A percentile compares a stretch with the other conserved stretches of the same genome.
These are phyloP conservation scores for Miamiensis avidus DNA, from an alignment of 169 alveolate species.

Conservation along the genomic window DNA sequence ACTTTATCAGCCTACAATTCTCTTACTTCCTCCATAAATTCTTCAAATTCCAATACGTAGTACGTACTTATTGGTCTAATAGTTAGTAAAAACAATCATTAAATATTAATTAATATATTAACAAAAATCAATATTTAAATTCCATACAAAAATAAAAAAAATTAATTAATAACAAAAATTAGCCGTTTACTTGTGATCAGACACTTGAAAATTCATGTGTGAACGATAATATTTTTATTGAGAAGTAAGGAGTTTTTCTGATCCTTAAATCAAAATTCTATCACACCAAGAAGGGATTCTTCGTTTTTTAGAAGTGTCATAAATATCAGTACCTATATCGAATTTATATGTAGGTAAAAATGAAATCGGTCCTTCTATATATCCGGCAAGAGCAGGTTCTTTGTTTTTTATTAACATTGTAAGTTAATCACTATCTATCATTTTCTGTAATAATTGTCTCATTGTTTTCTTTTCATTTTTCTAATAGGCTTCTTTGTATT, in stretches of 20 bases:
- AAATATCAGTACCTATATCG: constrained; percentile 78
- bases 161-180: too few relatives aligned
- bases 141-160: neutral
- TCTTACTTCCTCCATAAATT: neutral
- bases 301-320: constrained; percentile 81
- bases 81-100: too few relatives aligned
- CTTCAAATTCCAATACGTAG: neutral
- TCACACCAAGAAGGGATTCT: constrained; percentile 95
- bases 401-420: neutral
- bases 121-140: too few relatives aligned
- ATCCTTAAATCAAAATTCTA: constrained; percentile 67
- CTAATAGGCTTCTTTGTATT: neutral
- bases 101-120: too few relatives aligned
- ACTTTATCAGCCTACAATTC: neutral
- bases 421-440: neutral
- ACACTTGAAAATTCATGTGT: too few relatives aligned
- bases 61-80: neutral
- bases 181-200: neutral
- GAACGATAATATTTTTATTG: neutral
- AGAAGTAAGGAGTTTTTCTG: neutral
- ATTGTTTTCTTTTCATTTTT: neutral
- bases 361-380: constrained; percentile 82
- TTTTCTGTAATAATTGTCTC: neutral
- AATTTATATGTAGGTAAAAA: constrained; percentile 94
- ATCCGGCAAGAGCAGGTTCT: neutral